Percentiles rank a stretch among this genome's conserved stretches.
Conservation (phyloP, 1,284 basidiomycete species). For the Heliocybe sulcata region DNA sequence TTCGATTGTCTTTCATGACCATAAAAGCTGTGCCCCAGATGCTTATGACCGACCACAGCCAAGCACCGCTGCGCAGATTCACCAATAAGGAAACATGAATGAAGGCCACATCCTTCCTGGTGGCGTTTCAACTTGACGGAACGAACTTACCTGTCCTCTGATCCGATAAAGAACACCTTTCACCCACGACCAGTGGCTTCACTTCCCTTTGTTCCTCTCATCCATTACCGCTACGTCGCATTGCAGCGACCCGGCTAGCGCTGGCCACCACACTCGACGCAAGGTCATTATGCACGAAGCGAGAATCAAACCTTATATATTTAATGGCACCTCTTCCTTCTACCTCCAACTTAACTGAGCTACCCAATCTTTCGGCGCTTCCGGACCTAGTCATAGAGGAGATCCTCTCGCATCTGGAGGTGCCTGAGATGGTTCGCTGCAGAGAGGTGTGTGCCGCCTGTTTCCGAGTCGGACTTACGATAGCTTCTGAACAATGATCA, state of each 20-base stretch:
- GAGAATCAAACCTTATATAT: background rate
- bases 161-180: background rate
- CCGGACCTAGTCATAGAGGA: background rate
- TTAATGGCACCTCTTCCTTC: background rate
- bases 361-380: background rate
- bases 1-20: background rate
- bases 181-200: background rate
- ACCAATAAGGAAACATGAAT: constrained; percentile 3
- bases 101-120: background rate
- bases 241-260: background rate
- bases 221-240: background rate
- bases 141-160: background rate
- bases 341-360: background rate
- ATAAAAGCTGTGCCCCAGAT: background rate
- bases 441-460: background rate
- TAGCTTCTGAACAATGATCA: background rate
- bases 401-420: background rate
- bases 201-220: background rate
- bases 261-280: background rate
- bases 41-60: background rate
- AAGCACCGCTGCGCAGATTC: background rate
- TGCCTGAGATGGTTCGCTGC: background rate
- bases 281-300: background rate
- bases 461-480: no score
- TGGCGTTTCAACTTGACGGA: constrained; percentile 1